These are phyloP conservation scores for Adansonia rubrostipa DNA, from an alignment of 441 rosid species.

Conservation along the genomic window DNA sequence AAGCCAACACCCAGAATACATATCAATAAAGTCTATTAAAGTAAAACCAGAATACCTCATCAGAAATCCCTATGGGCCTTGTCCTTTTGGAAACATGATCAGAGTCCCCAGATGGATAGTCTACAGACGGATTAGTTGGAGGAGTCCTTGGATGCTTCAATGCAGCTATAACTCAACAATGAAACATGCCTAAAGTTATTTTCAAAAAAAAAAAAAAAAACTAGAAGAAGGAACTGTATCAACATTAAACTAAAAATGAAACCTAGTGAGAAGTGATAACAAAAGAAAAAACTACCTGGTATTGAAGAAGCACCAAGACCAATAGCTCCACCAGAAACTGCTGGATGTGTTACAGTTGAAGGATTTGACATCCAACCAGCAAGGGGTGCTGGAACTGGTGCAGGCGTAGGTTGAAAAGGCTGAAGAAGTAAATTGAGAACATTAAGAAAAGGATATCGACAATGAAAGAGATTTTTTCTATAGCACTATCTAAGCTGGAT, in stretches of 20 bases:
- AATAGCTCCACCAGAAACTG: conserved; percentile 88
- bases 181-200: conserved; percentile 31
- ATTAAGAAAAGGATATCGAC: conserved; percentile 28
- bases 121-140: conserved; percentile 73
- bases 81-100: conserved; percentile 87
- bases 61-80: conserved; percentile 87
- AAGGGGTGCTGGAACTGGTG: conserved; percentile 82
- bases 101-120: conserved; percentile 88
- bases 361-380: conserved; percentile 99
- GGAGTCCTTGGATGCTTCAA: conserved; percentile 95
- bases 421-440: conserved; percentile 45
- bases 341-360: conserved; percentile 80
- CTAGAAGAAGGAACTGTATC: neutral
- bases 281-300: conserved; percentile 51
- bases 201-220: neutral
- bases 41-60: conserved; percentile 60
- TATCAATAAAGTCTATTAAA: conserved; percentile 18
- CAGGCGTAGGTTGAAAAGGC: conserved; percentile 92
- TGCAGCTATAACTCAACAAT: conserved; percentile 57
- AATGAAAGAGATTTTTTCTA: neutral
- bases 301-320: conserved; percentile 90
- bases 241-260: conserved; percentile 13
- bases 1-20: neutral
- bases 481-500: neutral
- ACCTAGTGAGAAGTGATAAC: conserved; percentile 1